Evolutionary conservation across 2,329 filamentous ascomycete genomes (phyloP), one percentile per base, ranked within the genome.

Genomic region (Tolypocladium ophioglossoides): DNA sequence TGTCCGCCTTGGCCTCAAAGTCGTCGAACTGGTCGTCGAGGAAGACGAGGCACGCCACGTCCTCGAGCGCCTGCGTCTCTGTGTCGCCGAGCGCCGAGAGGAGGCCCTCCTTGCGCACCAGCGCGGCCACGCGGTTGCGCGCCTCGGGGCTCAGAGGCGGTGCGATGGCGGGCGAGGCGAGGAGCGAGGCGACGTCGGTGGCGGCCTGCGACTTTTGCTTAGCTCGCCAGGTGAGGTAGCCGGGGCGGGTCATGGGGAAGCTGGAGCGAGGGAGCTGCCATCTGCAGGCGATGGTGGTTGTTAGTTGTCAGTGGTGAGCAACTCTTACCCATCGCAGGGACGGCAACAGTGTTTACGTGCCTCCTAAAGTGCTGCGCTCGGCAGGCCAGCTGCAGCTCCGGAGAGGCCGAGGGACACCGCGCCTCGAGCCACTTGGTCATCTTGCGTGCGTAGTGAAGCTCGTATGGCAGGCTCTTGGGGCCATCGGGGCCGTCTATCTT

Each of bases 1-100:
- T 66, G 53, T 84, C 78, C 32, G 80, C 78, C 65, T 78, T 76
- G 60, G 68, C 77, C 74, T 89, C 86, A 70, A 94, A 95, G 51
- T 79, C 81, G 63, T 91, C 89, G 58, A 95, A 87, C 66, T 94
- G 87, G 66, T 92, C 89, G 66, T 94, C 89, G 59, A 95, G 71
- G 67, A 95, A 95, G 32, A 95, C 89, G 54, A 95, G 72, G 66
- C 89, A 95, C 3, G 90, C 90, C 48, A 90, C 87, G 71, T 95
- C 90, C 73, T 95, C 90, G 57, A 95, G 75, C 8, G 82, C 77
- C 74, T 92, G 87, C 53, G 85, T 84, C 67, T 90, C 86, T 18
- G 67, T 63, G 58, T 77, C 72, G 4, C 64, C 66, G 64, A 77
- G 35, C 35, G 35, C 35, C 35, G 41, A 10, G 18, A 27, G 4